Evolutionary conservation across 306 rosid species (phyloP).

Genomic region (Quercus variabilis): DNA sequence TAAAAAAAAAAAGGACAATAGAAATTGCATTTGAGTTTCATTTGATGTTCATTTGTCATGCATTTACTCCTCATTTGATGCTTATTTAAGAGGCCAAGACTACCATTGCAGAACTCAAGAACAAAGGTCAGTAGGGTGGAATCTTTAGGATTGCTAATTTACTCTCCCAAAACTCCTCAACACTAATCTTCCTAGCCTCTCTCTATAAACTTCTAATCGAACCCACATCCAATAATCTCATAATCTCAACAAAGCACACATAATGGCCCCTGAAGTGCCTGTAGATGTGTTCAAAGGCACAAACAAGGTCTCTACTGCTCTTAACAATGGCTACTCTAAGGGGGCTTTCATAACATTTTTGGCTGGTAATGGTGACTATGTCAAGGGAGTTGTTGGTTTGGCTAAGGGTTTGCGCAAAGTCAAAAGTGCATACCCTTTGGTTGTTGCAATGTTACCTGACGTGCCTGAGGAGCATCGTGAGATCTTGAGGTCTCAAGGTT

Average conservation of each 20-base stretch:
- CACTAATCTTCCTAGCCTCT: not conserved
- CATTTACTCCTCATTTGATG: constrained; percentile 25
- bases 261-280: constrained; percentile 32
- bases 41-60: constrained; percentile 32
- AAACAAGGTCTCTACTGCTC: constrained; percentile 10
- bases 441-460: constrained; percentile 60
- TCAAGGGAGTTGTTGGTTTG: constrained; percentile 64
- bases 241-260: not conserved
- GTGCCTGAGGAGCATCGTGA: constrained; percentile 61
- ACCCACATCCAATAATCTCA: not conserved
- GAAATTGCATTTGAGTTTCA: constrained; percentile 35
- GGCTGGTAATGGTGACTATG: constrained; percentile 59
- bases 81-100: constrained; percentile 22
- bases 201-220: not conserved
- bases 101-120: constrained; percentile 13
- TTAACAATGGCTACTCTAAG: constrained; percentile 12
- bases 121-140: constrained; percentile 21
- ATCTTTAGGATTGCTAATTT: constrained; percentile 15
- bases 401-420: constrained; percentile 59
- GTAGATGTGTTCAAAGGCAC: constrained; percentile 18
- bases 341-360: constrained; percentile 58
- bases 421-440: constrained; percentile 48
- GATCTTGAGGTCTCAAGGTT: constrained; percentile 46
- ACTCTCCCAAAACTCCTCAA: constrained; percentile 20
- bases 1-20: not conserved